Percentiles rank a stretch among this genome's conserved stretches.
Evolutionary conservation across 768 basidiomycete species (phyloP).

Genomic region (Trametes coccinea): DNA sequence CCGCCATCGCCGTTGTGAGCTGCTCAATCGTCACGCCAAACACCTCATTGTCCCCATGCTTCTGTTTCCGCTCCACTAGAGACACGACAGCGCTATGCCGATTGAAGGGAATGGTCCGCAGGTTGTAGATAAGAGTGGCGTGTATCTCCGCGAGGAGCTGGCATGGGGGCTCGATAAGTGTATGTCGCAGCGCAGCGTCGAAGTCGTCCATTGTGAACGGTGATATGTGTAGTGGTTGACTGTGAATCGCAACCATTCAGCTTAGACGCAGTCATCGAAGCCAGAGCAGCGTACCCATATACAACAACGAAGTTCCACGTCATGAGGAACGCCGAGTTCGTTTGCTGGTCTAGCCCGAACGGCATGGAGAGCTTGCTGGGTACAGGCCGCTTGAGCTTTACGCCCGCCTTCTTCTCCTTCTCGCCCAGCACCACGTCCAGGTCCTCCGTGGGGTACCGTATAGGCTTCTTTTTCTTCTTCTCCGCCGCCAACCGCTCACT

Average conservation of each 20-base stretch:
- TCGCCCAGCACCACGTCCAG: slow-evolving; percentile 78
- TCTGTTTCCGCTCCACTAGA: slow-evolving; percentile 47
- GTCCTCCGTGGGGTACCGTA: slow-evolving; percentile 93
- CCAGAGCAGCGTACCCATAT: slow-evolving; percentile 68
- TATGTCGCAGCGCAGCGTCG: slow-evolving; percentile 83
- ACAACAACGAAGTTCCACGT: slow-evolving; percentile 93
- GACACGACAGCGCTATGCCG: slow-evolving; percentile 77
- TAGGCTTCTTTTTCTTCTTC: slow-evolving; percentile 85
- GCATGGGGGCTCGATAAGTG: slow-evolving; percentile 66
- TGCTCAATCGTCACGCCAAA: slow-evolving; percentile 64
- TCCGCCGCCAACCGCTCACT: slow-evolving; percentile 70
- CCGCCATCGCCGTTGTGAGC: slow-evolving; percentile 68
- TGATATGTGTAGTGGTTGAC: slow-evolving; percentile 86
- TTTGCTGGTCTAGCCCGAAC: slow-evolving; percentile 60
- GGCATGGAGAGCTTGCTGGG: slow-evolving; percentile 65
- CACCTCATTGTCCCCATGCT: slow-evolving; percentile 44
- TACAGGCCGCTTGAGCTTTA: slow-evolving; percentile 64
- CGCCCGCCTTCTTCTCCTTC: slow-evolving; percentile 80
- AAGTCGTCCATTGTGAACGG: slow-evolving; percentile 92
- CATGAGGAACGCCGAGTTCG: slow-evolving; percentile 87
- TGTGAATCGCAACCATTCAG: slow-evolving; percentile 34
- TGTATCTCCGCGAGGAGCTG: slow-evolving; percentile 85
- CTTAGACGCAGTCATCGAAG: not conserved
- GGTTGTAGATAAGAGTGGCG: slow-evolving; percentile 83
- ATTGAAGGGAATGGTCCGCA: slow-evolving; percentile 77